Conservation (phyloP, 2,329 filamentous ascomycete genomes). For the Sporothrix humicola region DNA sequence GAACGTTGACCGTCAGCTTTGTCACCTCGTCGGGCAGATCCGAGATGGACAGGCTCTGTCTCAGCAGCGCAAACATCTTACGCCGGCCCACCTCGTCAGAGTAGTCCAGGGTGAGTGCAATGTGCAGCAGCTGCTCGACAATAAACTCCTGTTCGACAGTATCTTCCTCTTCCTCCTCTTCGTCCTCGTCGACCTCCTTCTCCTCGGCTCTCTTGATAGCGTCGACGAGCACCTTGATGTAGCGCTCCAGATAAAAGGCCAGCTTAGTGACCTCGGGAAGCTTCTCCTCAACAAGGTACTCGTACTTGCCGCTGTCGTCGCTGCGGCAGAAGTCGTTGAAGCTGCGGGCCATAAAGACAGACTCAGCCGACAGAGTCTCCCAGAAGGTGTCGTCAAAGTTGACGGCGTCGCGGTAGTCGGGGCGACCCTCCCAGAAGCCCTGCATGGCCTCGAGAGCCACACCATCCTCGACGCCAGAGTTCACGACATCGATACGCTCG, state of each 20-base stretch:
- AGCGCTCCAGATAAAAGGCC: slow-evolving; percentile 82
- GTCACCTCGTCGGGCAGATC: slow-evolving; percentile 92
- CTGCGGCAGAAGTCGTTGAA: slow-evolving; percentile 92
- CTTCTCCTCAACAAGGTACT: slow-evolving; percentile 84
- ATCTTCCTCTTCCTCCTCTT: slow-evolving; percentile 77
- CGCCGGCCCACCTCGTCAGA: slow-evolving; percentile 94
- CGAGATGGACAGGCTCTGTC: slow-evolving; percentile 82
- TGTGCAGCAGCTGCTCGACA: slow-evolving; percentile 91
- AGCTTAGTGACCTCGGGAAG: slow-evolving; percentile 93
- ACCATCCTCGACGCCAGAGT: slow-evolving; percentile 86
- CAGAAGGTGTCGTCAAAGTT: slow-evolving; percentile 77
- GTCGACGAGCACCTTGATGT: slow-evolving; percentile 72
- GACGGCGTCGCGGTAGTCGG: slow-evolving; percentile 77
- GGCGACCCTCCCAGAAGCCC: slow-evolving; percentile 92
- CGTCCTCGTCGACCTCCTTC: slow-evolving; percentile 63
- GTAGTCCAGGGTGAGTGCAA: slow-evolving; percentile 90
- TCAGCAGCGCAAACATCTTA: slow-evolving; percentile 92
- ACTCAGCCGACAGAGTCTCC: slow-evolving; percentile 81
- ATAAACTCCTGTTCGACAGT: slow-evolving; percentile 92
- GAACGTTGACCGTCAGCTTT: slow-evolving; percentile 80
- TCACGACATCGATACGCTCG: slow-evolving; percentile 91
- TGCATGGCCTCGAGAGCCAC: slow-evolving; percentile 93
- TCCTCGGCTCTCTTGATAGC: slow-evolving; percentile 63
- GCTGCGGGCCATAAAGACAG: slow-evolving; percentile 86
- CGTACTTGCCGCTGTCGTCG: slow-evolving; percentile 74